Evolutionary conservation across 1,284 basidiomycete species (phyloP), one percentile per base, ranked within the genome.

Genomic region (Ustilago sp.): DNA sequence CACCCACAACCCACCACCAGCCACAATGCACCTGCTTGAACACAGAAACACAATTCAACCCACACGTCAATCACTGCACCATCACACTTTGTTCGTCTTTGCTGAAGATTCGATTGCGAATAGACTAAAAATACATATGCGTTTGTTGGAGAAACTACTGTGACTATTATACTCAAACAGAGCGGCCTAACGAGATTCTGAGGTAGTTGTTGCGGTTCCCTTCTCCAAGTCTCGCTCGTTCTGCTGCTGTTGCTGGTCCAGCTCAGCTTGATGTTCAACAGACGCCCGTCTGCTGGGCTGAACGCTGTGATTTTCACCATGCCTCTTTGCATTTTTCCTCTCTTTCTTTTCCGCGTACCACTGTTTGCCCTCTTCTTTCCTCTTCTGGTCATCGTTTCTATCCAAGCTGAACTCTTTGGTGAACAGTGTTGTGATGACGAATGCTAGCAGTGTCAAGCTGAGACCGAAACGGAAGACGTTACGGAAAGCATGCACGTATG

Each of bases 401-500:
- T 87, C 89, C 54, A 92, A 84, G 23, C 90, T 89, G 61, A 89
- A 89, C 68, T 91, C 84, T 64, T 90, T 89, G 2, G 88, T 87
- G 9, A 91, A 73, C 11, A 89, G 89, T 89, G 89, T 45, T 89
- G 80, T 80, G 23, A 82, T 73, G 2, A 85, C 51, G 6, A 76
- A 80, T 3, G 77, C 78, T 19, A 85, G 36, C 36, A 86, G 67
- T 13, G 61, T 66, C 67, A 73, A 35, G 0, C 67, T 70, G 8
- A 77, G 45, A 2, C 75, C 75, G 32, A 77, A 77, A 17, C 77
- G 48, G 84, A 92, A 92, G 8, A 92, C 86, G 4, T 86, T 82
- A 43, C 88, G 84, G 84, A 92, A 91, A 0, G 90, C 91, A 13
- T 80, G 79, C 31, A 87, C 89, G 80, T 91, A 92, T 0, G 90